phyloP scores from a whole-genome alignment of 2,329 filamentous ascomycete genomes.

The Leptographium wingfieldii region DNA sequence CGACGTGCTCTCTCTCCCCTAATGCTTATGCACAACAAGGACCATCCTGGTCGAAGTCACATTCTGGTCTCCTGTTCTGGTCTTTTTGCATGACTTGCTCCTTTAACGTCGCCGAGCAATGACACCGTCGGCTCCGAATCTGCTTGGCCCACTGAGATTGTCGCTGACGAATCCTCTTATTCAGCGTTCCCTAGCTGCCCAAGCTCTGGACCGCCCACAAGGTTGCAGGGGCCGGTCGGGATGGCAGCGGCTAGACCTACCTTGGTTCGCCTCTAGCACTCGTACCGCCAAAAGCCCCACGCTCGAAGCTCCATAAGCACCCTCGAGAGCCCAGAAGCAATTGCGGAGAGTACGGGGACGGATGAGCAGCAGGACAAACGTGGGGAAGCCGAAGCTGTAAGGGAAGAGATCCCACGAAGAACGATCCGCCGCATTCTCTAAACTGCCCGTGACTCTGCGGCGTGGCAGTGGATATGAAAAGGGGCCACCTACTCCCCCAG shows the following conservation, averaged over 20 bases:
- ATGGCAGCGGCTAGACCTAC: background rate
- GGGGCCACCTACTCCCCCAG: too few species aligned
- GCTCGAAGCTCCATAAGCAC: background rate
- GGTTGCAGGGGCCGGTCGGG: background rate
- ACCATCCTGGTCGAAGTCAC: background rate
- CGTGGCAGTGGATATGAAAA: background rate
- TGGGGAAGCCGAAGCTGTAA: background rate
- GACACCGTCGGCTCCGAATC: background rate
- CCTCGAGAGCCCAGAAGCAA: background rate
- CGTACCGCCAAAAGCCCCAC: background rate
- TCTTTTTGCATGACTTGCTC: background rate
- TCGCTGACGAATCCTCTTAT: background rate
- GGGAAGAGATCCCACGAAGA: background rate
- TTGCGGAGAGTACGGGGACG: background rate
- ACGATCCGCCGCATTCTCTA: background rate
- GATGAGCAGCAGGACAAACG: background rate
- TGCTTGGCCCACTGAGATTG: background rate
- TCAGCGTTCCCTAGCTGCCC: background rate
- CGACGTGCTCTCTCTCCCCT: background rate
- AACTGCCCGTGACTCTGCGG: background rate
- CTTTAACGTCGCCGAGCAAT: background rate
- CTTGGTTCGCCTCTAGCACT: too few species aligned
- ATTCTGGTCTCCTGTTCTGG: background rate
- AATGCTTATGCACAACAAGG: background rate
- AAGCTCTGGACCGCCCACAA: background rate